These are phyloP conservation scores for Azolla pinnata DNA, from an alignment of 75 land plant genomes.

Conservation along the genomic window DNA sequence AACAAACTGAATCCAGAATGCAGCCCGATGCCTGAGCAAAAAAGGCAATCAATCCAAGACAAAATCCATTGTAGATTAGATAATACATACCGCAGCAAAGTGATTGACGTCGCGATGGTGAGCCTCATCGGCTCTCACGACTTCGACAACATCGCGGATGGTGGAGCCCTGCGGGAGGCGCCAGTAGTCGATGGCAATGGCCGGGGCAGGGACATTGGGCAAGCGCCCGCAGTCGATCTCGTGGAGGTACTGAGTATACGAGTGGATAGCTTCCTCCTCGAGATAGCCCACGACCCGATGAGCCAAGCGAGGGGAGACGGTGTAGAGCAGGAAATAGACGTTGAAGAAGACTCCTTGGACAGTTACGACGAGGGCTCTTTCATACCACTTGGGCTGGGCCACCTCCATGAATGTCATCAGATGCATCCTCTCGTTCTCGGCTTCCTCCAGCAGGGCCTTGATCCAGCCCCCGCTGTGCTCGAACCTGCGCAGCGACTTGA, in stretches of 20 bases:
- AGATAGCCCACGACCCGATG: constrained; percentile 70
- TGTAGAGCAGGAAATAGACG: constrained; percentile 56
- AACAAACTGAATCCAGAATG: no score
- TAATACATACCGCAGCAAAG: constrained; percentile 79
- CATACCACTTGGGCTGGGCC: constrained; percentile 66
- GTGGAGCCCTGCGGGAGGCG: constrained; percentile 44
- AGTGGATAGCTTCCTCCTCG: constrained; percentile 79
- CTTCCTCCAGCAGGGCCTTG: constrained; percentile 69
- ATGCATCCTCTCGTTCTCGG: constrained; percentile 89
- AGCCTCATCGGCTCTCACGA: constrained; percentile 78
- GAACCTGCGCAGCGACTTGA: constrained; percentile 59
- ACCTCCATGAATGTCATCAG: constrained; percentile 93
- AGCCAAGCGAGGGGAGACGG: constrained; percentile 56
- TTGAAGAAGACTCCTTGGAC: constrained; percentile 87
- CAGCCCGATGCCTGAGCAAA: no score
- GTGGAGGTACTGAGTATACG: constrained; percentile 64
- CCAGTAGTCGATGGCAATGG: constrained; percentile 89
- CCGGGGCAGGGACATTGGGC: constrained; percentile 64
- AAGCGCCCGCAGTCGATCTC: constrained; percentile 61
- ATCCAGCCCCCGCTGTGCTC: constrained; percentile 92
- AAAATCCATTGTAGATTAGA: no score
- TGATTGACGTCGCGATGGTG: constrained; percentile 86
- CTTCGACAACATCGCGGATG: constrained; percentile 62
- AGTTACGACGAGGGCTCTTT: constrained; percentile 55
- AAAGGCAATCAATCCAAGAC: no score